Conservation (phyloP, 345 rosid genomes). For the Bretschneidera sinensis region DNA sequence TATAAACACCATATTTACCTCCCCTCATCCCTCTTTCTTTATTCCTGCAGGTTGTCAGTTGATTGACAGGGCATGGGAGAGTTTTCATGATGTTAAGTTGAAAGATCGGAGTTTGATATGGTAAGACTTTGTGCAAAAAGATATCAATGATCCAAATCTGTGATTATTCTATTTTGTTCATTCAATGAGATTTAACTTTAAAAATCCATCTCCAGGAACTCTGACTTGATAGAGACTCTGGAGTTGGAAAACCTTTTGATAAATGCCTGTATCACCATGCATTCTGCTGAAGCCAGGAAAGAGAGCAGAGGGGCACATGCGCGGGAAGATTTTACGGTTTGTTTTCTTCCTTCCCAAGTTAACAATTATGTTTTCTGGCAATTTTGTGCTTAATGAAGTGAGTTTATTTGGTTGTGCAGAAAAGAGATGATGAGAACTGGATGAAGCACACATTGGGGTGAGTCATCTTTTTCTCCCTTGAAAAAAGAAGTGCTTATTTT, state of each 20-base stretch:
- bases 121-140: constrained; percentile 34
- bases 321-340: constrained; percentile 93
- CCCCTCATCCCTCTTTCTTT: background rate
- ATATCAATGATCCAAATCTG: constrained; percentile 7
- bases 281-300: constrained; percentile 97
- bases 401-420: constrained; percentile 48
- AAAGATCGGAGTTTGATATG: constrained; percentile 86
- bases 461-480: constrained; percentile 12
- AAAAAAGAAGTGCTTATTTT: background rate
- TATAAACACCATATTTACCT: background rate
- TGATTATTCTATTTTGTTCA: background rate
- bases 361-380: background rate
- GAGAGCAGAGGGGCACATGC: constrained; percentile 99
- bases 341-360: constrained; percentile 15
- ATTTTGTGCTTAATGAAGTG: constrained; percentile 8
- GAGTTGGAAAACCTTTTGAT: constrained; percentile 97
- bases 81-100: constrained; percentile 79
- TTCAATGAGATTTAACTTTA: constrained; percentile 9
- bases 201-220: constrained; percentile 55
- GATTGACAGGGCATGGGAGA: constrained; percentile 86
- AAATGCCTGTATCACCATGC: constrained; percentile 95
- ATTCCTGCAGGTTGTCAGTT: constrained; percentile 68
- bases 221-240: constrained; percentile 88
- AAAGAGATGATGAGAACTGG: constrained; percentile 93
- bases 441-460: constrained; percentile 97